Evolutionary conservation across 257 asterid species (phyloP), one percentile per base, ranked within the genome.

Genomic region (Jasminum sambac): DNA sequence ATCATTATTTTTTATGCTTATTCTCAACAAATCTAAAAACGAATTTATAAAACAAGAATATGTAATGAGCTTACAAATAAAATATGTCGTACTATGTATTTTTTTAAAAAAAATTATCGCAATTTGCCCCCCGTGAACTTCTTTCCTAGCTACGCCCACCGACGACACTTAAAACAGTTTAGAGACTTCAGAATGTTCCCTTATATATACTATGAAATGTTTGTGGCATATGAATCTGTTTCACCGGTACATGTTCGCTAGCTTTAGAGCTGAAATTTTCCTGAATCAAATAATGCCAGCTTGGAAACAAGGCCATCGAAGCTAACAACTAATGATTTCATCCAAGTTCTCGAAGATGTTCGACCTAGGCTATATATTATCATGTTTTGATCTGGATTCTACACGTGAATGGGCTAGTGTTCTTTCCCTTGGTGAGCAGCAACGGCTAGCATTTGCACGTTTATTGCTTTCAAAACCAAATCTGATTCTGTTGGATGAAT

Each of bases 371-470:
- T 75, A 85, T 69, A 66, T 87, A 48, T 66, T 89, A 73, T 75
- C 88, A 41, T 90, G 94, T 42, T 82, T 84, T 78, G 81, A 74
- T 75, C 78, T 90, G 72, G 97, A 90, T 81, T 80, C 84, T 23
- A 76, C 74, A 14, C 66, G 72, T 52, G 97, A 90, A 58, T 90
- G 97, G 97, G 82, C 97, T 42, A 90, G 86, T 65, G 91, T 89
- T 72, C 96, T 90, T 58, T 90, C 97, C 68, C 86, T 90, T 75
- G 97, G 97, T 11, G 97, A 90, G 88, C 97, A 90, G 78, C 96
- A 87, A 59, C 91, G 97, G 8, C 85, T 90, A 66, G 96, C 97
- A 63, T 90, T 86, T 83, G 97, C 89, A 12, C 93, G 96, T 44
- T 69, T 90, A 71, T 77, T 90, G 84, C 90, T 88, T 69, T 80